A percentile compares a stretch with the other conserved stretches of the same genome.
phyloP scores from a whole-genome alignment of 352 stramenopile genomes.

The Pythium guiyangense region DNA sequence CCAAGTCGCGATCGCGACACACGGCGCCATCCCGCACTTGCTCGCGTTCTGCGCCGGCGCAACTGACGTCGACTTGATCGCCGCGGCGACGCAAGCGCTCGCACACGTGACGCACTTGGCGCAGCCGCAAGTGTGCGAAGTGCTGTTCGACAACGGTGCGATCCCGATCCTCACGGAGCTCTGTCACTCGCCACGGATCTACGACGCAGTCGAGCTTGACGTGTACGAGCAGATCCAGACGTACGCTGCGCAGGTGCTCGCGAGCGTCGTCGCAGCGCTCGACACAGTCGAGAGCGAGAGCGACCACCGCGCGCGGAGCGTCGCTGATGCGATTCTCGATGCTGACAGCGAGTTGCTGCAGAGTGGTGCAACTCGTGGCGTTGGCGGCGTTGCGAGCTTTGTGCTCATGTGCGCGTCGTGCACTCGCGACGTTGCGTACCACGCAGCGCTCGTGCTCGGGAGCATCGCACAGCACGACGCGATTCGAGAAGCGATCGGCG shows the following conservation, averaged over 20 bases:
- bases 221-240: slow-evolving; percentile 57
- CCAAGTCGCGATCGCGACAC: slow-evolving; percentile 42
- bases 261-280: slow-evolving; percentile 46
- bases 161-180: slow-evolving; percentile 40
- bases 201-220: slow-evolving; percentile 60
- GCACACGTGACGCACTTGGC: slow-evolving; percentile 34
- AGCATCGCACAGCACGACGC: slow-evolving; percentile 79
- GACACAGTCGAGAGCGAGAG: slow-evolving; percentile 33
- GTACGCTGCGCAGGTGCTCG: slow-evolving; percentile 40
- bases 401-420: slow-evolving; percentile 81
- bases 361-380: background rate
- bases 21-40: slow-evolving; percentile 49
- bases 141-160: slow-evolving; percentile 31
- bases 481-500: slow-evolving; percentile 64
- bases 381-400: slow-evolving; percentile 49
- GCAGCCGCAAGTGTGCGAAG: slow-evolving; percentile 30
- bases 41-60: slow-evolving; percentile 36
- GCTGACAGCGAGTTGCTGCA: slow-evolving; percentile 18
- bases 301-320: slow-evolving; percentile 19
- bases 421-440: slow-evolving; percentile 68
- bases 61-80: slow-evolving; percentile 48
- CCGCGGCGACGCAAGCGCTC: slow-evolving; percentile 39
- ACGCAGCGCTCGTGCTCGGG: slow-evolving; percentile 72
- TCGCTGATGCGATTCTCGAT: slow-evolving; percentile 39
- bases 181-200: slow-evolving; percentile 53